phyloP scores from a whole-genome alignment of 163 green algal species.

The Chlorella variabilis region DNA sequence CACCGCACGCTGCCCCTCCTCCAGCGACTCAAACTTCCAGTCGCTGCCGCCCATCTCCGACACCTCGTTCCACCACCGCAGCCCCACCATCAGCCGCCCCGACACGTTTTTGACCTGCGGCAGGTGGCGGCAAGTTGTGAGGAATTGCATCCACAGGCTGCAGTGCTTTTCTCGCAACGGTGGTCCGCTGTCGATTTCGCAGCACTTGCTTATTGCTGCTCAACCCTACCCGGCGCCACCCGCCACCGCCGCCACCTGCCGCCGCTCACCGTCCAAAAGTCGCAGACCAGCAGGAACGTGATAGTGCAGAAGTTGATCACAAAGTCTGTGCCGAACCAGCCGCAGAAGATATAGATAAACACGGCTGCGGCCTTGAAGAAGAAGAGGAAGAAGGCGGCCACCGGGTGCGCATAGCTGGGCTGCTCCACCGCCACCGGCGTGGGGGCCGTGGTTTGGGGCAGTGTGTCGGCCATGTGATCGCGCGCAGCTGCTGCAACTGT shows the following conservation, averaged over 20 bases:
- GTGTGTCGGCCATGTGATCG: neutral
- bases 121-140: neutral
- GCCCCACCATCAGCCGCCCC: slow-evolving; percentile 86
- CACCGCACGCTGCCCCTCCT: slow-evolving; percentile 75
- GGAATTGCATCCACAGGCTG: too few species aligned
- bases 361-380: slow-evolving; percentile 52
- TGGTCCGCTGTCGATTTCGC: too few species aligned
- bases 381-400: slow-evolving; percentile 48
- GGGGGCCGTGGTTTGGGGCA: neutral
- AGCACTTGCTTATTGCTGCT: too few species aligned
- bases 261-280: slow-evolving; percentile 90
- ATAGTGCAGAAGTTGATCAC: slow-evolving; percentile 89
- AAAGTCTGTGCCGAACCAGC: slow-evolving; percentile 75
- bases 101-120: slow-evolving; percentile 91
- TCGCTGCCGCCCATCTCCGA: slow-evolving; percentile 80
- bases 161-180: too few species aligned
- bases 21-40: slow-evolving; percentile 89
- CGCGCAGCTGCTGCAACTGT: too few species aligned
- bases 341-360: slow-evolving; percentile 61
- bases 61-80: slow-evolving; percentile 95
- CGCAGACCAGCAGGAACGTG: slow-evolving; percentile 82
- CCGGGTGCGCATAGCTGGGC: slow-evolving; percentile 43
- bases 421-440: neutral
- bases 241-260: neutral
- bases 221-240: too few species aligned